phyloP scores from a whole-genome alignment of 1,284 basidiomycete genomes.

The Naganishia sp. region DNA sequence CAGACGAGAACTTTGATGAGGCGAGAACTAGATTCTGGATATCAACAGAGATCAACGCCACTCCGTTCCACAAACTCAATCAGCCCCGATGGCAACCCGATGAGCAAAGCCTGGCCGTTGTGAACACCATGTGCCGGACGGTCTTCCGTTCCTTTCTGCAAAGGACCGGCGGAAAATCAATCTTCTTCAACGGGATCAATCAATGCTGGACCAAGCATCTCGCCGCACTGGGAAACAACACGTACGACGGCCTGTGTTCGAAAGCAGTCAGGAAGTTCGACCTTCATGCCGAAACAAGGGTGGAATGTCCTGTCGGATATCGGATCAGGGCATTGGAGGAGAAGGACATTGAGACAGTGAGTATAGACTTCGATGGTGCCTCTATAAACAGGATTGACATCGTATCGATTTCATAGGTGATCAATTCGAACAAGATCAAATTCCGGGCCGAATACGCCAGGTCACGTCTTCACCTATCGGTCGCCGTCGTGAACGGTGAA shows the following conservation, averaged over 20 bases:
- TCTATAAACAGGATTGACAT: no score
- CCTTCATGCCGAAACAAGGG: not conserved
- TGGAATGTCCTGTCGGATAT: constrained; percentile 16
- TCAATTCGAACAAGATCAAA: constrained; percentile 22
- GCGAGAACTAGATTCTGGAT: constrained; percentile 17
- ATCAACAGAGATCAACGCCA: constrained; percentile 1
- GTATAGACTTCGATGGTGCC: not conserved
- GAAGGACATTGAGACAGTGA: constrained; percentile 16
- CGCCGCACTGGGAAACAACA: not conserved
- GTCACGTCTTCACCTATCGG: constrained; percentile 5
- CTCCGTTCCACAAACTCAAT: no score
- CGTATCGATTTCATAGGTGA: not conserved
- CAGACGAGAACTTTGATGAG: not conserved
- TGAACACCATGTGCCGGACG: constrained; percentile 10
- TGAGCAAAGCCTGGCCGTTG: not conserved
- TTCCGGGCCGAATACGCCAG: constrained; percentile 8
- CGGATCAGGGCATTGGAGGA: constrained; percentile 6
- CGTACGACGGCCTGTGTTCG: constrained; percentile 7
- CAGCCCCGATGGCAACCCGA: not conserved
- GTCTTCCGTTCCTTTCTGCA: constrained; percentile 13
- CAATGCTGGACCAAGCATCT: constrained; percentile 17
- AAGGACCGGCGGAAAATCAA: not conserved
- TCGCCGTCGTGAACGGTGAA: constrained; percentile 12
- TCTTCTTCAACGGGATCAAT: constrained; percentile 23
- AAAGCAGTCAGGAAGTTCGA: constrained; percentile 9